Evolutionary conservation across 176 grass and related monocot species (phyloP), one percentile per base, ranked within the genome.

Genomic region (Areca catechu): DNA sequence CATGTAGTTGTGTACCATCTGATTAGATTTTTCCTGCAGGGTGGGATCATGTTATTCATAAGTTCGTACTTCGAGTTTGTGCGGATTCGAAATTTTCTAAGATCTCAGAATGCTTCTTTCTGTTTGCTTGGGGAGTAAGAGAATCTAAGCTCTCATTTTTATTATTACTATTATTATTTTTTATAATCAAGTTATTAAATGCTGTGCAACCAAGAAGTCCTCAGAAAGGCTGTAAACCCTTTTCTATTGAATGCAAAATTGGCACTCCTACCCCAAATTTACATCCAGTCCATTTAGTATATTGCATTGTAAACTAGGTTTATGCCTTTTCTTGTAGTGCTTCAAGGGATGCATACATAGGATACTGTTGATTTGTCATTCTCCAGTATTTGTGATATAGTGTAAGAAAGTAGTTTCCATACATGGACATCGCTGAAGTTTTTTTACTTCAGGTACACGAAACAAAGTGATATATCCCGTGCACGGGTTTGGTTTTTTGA

Each of bases 61-160:
- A 97, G 83, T 54, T 91, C 92, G 0, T 97, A 97, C 30, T 91
- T 88, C 17, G 86, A 97, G 68, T 97, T 91, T 72, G 80, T 91
- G 50, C 73, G 78, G 50, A 77, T 97, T 63, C 62, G 80, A 50
- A 88, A 77, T 77, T 91, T 88, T 62, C 82, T 97, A 51, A 88
- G 85, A 70, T 76, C 72, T 49, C 81, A 97, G 58, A 85, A 88
- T 59, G 78, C 86, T 4, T 91, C 86, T 1, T 97, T 91, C 16
- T 97, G 92, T 86, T 76, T 82, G 68, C 74, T 97, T 69, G 92
- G 86, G 53, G 92, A 97, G 86, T 97, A 82, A 88, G 92, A 63
- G 37, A 9, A 76, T 20, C 51, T 72, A 15, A 56, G 18, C 60
- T 58, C 23, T 56, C 50, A 21, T 29, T 69, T 50, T 47, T 24